These are phyloP conservation scores for Lippia alba DNA, from an alignment of 305 asterid genomes.

Conservation along the genomic window DNA sequence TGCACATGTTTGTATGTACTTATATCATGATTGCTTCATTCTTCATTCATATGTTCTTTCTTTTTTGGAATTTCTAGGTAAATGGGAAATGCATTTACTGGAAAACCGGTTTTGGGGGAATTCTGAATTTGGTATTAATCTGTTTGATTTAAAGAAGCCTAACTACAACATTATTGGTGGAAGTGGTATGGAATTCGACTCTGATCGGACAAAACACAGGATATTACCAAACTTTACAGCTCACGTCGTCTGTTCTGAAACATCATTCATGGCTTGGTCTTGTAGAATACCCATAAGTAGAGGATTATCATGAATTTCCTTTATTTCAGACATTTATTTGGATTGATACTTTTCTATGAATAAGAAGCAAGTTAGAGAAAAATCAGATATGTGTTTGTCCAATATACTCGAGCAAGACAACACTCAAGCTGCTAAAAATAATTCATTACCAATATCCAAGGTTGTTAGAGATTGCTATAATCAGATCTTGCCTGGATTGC, in stretches of 20 bases:
- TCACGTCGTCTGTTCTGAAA: slow-evolving; percentile 45
- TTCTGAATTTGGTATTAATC: slow-evolving; percentile 26
- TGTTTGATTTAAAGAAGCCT: slow-evolving; percentile 34
- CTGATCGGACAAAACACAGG: slow-evolving; percentile 50
- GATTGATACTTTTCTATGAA: slow-evolving; percentile 15
- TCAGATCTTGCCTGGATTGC: slow-evolving; percentile 77
- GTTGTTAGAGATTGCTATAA: slow-evolving; percentile 36
- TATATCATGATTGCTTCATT: not conserved
- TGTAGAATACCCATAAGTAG: slow-evolving; percentile 59
- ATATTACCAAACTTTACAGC: slow-evolving; percentile 47
- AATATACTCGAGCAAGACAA: slow-evolving; percentile 19
- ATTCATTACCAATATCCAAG: slow-evolving; percentile 30
- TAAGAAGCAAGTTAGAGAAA: slow-evolving; percentile 41
- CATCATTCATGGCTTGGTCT: slow-evolving; percentile 61
- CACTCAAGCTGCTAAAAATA: slow-evolving; percentile 21
- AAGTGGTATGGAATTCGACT: slow-evolving; percentile 68
- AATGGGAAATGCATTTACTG: slow-evolving; percentile 45
- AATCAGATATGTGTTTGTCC: slow-evolving; percentile 53
- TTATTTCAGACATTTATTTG: slow-evolving; percentile 36
- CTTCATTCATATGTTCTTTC: slow-evolving; percentile 12
- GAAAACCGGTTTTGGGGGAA: slow-evolving; percentile 33
- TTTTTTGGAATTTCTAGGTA: slow-evolving; percentile 37
- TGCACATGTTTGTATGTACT: not conserved
- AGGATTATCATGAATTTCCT: slow-evolving; percentile 58
- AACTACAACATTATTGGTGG: slow-evolving; percentile 34